These are phyloP conservation scores for Phaeosphaeriaceae sp. DNA, from an alignment of 2,329 filamentous ascomycete species.

Conservation along the genomic window DNA sequence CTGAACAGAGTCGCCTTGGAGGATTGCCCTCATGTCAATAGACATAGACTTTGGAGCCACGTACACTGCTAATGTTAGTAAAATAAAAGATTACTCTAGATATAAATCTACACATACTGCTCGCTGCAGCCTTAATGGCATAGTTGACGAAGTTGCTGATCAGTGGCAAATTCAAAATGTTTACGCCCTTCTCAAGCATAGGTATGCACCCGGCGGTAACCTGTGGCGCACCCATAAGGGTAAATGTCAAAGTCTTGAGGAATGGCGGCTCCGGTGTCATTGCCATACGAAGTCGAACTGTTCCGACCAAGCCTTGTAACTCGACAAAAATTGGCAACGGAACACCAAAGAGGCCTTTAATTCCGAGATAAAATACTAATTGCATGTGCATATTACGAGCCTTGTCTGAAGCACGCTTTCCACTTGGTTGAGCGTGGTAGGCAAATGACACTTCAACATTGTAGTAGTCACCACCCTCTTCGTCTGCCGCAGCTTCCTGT, in stretches of 20 bases:
- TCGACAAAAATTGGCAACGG: constrained; percentile 89
- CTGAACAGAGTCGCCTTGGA: constrained; percentile 88
- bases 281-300: constrained; percentile 79
- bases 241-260: constrained; percentile 89
- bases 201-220: constrained; percentile 89
- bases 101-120: constrained; percentile 43
- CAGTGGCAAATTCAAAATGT: constrained; percentile 86
- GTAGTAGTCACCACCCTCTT: constrained; percentile 91
- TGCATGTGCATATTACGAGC: constrained; percentile 98
- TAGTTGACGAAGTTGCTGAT: constrained; percentile 98
- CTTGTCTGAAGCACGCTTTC: constrained; percentile 74
- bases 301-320: constrained; percentile 87
- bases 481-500: constrained; percentile 84
- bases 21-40: constrained; percentile 86
- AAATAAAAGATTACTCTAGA: neutral
- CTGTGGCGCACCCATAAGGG: constrained; percentile 90
- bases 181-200: constrained; percentile 89
- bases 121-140: constrained; percentile 83
- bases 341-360: constrained; percentile 87
- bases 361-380: constrained; percentile 88
- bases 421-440: constrained; percentile 83
- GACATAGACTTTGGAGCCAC: constrained; percentile 95
- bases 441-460: constrained; percentile 90
- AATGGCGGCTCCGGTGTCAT: constrained; percentile 92
- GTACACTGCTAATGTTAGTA: constrained; percentile 65